Evolutionary conservation across 2,329 filamentous ascomycete species (phyloP).

Genomic region (Xylaria sp.): DNA sequence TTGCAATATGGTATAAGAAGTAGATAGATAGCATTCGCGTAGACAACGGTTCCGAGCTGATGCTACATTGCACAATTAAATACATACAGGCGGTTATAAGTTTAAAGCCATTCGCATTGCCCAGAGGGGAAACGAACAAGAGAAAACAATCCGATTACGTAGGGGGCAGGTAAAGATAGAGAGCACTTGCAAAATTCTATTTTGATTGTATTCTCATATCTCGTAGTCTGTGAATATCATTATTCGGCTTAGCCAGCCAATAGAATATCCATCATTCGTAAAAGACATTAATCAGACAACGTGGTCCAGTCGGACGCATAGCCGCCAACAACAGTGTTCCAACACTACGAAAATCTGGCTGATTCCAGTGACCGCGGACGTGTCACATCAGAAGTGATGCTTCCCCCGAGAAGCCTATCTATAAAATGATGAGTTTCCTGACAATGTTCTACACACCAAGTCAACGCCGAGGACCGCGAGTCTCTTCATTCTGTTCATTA

Average conservation of each 20-base stretch:
- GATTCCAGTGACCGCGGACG: neutral
- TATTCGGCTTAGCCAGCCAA: neutral
- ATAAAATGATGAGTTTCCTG: conserved; percentile 17
- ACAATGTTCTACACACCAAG: conserved; percentile 19
- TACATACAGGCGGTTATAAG: neutral
- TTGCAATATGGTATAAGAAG: neutral
- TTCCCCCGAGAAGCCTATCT: conserved; percentile 9
- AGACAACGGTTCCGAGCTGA: neutral
- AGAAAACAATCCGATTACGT: neutral
- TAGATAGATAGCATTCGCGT: neutral
- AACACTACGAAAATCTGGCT: conserved; percentile 1
- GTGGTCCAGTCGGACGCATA: neutral
- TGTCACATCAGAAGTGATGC: neutral
- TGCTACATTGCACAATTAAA: neutral
- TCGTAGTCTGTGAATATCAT: conserved; percentile 23
- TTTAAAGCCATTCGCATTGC: neutral
- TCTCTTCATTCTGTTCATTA: conserved; percentile 16
- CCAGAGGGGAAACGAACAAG: neutral
- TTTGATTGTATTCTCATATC: conserved; percentile 25
- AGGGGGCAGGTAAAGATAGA: too few species aligned
- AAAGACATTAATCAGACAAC: conserved; percentile 11
- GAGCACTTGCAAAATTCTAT: conserved; percentile 12
- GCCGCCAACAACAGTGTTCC: neutral
- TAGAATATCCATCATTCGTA: conserved; percentile 20
- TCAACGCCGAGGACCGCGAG: conserved; percentile 7